Percentiles rank a stretch among this genome's conserved stretches.
These are phyloP conservation scores for Chytridium lagenaria DNA, from an alignment of 371 early-diverging fungal genomes.

Conservation along the genomic window DNA sequence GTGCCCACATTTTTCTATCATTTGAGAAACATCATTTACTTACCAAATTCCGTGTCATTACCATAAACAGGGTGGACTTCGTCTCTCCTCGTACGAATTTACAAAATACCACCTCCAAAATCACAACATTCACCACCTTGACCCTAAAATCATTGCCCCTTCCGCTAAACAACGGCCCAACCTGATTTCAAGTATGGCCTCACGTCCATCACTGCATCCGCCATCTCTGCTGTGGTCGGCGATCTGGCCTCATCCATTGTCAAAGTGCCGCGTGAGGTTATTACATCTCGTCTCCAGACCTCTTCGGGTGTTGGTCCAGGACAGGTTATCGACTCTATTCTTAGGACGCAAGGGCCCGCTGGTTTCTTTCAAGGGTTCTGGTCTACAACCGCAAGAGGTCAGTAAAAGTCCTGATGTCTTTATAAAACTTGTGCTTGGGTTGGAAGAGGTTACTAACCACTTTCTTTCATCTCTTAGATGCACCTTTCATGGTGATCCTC, in stretches of 20 bases:
- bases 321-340: conserved; percentile 58
- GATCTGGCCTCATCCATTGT: conserved; percentile 78
- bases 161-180: conserved; percentile 33
- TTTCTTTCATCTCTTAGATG: conserved; percentile 17
- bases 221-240: conserved; percentile 76
- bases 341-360: conserved; percentile 68
- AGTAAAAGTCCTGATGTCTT: neutral
- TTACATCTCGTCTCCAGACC: conserved; percentile 79
- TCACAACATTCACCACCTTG: conserved; percentile 19
- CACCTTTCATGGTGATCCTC: conserved; percentile 83
- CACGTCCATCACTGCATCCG: conserved; percentile 61
- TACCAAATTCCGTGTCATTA: neutral
- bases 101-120: conserved; percentile 69
- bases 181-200: conserved; percentile 38
- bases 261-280: conserved; percentile 86
- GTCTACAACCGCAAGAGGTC: conserved; percentile 66
- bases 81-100: conserved; percentile 79
- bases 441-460: no score
- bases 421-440: neutral
- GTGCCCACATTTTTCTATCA: neutral
- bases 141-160: conserved; percentile 34
- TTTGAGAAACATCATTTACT: no score
- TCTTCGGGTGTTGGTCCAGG: conserved; percentile 62
- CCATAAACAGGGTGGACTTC: conserved; percentile 40
- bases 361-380: conserved; percentile 82